Percentiles rank a stretch among this genome's conserved stretches.
phyloP scores from a whole-genome alignment of 495 filamentous ascomycete genomes.

The Trichodelitschia bisporula region DNA sequence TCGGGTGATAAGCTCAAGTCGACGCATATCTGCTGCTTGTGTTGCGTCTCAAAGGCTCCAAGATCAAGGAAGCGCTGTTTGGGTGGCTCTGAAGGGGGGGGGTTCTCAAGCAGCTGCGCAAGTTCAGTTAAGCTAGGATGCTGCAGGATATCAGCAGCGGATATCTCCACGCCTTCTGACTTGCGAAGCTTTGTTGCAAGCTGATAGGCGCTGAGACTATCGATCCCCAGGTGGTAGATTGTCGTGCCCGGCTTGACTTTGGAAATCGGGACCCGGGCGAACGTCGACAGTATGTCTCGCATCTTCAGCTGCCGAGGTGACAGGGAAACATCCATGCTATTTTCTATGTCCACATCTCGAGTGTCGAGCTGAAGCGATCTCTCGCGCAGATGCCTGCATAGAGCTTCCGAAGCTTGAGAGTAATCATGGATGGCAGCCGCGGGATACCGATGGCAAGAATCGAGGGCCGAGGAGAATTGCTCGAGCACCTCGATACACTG shows the following conservation, averaged over 20 bases:
- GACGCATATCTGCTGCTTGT: constrained; percentile 10
- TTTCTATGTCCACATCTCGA: no score
- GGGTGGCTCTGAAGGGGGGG: no score
- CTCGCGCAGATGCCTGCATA: no score
- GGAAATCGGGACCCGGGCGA: constrained; percentile 16
- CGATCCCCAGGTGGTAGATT: constrained; percentile 19
- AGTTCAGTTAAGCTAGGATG: constrained; percentile 28
- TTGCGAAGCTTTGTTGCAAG: constrained; percentile 13
- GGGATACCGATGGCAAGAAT: constrained; percentile 6
- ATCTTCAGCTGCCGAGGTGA: constrained; percentile 20
- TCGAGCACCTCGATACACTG: no score
- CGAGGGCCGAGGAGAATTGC: not conserved
- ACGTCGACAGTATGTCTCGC: constrained; percentile 27
- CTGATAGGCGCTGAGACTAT: constrained; percentile 21
- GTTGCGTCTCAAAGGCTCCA: constrained; percentile 18
- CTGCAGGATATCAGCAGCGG: constrained; percentile 45
- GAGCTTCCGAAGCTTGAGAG: constrained; percentile 9
- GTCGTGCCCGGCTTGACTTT: constrained; percentile 12
- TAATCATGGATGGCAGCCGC: constrained; percentile 22
- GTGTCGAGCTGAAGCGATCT: no score
- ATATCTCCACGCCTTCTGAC: constrained; percentile 19
- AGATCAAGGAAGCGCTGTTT: constrained; percentile 10
- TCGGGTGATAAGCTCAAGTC: constrained; percentile 1
- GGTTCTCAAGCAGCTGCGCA: no score
- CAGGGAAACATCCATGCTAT: no score